These are phyloP conservation scores for Thinopyrum elongatum DNA, from an alignment of 176 grass and related monocot genomes.

Conservation along the genomic window DNA sequence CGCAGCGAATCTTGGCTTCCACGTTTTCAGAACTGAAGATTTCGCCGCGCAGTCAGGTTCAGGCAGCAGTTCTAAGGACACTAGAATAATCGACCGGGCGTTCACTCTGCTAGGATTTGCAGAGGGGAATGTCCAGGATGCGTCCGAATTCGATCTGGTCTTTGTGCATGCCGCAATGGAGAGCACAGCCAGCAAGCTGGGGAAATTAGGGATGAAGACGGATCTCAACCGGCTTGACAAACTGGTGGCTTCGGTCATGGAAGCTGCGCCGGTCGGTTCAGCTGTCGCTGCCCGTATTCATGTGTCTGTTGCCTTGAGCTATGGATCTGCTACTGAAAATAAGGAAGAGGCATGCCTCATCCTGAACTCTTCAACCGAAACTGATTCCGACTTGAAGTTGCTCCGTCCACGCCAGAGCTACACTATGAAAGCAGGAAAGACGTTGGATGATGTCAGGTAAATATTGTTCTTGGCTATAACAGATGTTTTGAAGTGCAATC, in stretches of 20 bases:
- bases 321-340: conserved; percentile 53
- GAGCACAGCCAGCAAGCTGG: conserved; percentile 46
- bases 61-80: background rate
- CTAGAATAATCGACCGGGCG: conserved; percentile 27
- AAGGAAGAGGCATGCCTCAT: conserved; percentile 40
- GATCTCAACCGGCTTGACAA: conserved; percentile 66
- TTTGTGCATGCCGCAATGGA: conserved; percentile 67
- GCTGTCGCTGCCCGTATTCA: conserved; percentile 57
- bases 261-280: conserved; percentile 48
- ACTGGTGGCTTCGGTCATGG: conserved; percentile 57
- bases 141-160: conserved; percentile 73
- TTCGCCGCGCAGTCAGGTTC: conserved; percentile 17
- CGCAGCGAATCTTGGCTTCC: conserved; percentile 49
- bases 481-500: background rate
- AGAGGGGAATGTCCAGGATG: conserved; percentile 51
- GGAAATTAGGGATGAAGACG: conserved; percentile 42
- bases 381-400: conserved; percentile 69
- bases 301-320: conserved; percentile 69
- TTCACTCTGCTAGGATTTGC: conserved; percentile 62
- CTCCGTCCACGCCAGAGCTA: conserved; percentile 84
- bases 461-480: background rate
- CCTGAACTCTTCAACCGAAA: conserved; percentile 24
- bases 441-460: conserved; percentile 74
- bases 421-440: conserved; percentile 75
- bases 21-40: conserved; percentile 47